A percentile compares a stretch with the other conserved stretches of the same genome.
phyloP scores from a whole-genome alignment of 805 yeast species.

The Danielozyma ontarioensis region DNA sequence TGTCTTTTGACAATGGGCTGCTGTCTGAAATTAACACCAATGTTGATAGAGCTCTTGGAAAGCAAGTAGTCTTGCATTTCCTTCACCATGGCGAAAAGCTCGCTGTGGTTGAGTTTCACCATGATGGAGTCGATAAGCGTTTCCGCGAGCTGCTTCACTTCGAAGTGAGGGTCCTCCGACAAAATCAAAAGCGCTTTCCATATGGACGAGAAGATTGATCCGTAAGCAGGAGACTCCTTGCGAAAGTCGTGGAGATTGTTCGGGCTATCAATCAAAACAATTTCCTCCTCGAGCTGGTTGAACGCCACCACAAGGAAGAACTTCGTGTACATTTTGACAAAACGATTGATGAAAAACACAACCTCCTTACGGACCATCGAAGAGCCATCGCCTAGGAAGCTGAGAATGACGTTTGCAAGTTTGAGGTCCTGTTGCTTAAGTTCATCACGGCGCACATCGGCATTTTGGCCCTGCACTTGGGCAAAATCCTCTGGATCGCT shows the following conservation, averaged over 20 bases:
- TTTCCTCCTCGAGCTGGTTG: slow-evolving; percentile 77
- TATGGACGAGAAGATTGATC: slow-evolving; percentile 76
- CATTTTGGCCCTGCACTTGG: slow-evolving; percentile 7
- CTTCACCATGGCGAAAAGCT: slow-evolving; percentile 56
- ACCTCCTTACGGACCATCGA: slow-evolving; percentile 84
- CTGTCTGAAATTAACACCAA: slow-evolving; percentile 34
- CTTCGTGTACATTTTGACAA: slow-evolving; percentile 62
- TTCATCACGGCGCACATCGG: slow-evolving; percentile 39
- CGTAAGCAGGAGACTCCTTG: slow-evolving; percentile 73
- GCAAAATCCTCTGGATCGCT: slow-evolving; percentile 31
- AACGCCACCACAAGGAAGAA: slow-evolving; percentile 85
- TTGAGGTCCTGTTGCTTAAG: slow-evolving; percentile 63
- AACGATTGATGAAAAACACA: slow-evolving; percentile 68
- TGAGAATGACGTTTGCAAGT: slow-evolving; percentile 62
- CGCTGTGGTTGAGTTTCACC: slow-evolving; percentile 57
- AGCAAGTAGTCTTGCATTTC: slow-evolving; percentile 63
- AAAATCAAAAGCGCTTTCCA: slow-evolving; percentile 82
- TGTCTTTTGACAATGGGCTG: slow-evolving; percentile 20
- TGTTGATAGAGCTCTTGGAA: slow-evolving; percentile 42
- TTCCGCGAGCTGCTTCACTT: slow-evolving; percentile 69
- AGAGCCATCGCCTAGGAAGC: slow-evolving; percentile 80
- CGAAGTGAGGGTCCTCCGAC: slow-evolving; percentile 84
- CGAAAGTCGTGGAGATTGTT: slow-evolving; percentile 58
- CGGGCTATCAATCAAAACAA: slow-evolving; percentile 59
- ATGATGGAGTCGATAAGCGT: slow-evolving; percentile 71